Percentiles rank a stretch among this genome's conserved stretches.
Evolutionary conservation across 768 basidiomycete genomes (phyloP).

Genomic region (Galerina marginata): DNA sequence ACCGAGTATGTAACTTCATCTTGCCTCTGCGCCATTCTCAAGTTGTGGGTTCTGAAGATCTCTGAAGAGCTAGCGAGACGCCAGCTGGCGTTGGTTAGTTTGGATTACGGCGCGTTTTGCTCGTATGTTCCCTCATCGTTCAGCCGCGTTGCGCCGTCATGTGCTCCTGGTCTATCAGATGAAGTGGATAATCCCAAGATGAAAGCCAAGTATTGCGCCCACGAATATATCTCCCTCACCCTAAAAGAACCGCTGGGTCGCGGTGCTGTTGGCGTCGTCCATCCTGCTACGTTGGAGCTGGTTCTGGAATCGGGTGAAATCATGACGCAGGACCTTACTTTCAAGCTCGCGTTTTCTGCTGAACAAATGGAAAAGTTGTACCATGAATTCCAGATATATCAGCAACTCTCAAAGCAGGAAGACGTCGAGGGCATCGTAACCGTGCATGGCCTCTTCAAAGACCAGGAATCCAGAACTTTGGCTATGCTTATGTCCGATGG

Average conservation of each 20-base stretch:
- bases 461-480: not conserved
- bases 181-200: not conserved
- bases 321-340: not conserved
- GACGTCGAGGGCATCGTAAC: not conserved
- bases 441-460: not conserved
- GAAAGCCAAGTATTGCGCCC: not conserved
- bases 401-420: not conserved
- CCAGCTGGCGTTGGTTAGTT: not conserved
- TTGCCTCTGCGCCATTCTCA: not conserved
- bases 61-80: not conserved
- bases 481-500: not conserved
- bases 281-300: not conserved
- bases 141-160: not conserved
- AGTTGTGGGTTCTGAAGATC: not conserved
- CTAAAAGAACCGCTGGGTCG: constrained; percentile 4
- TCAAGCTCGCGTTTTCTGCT: constrained; percentile 19
- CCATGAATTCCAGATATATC: not conserved
- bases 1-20: not conserved
- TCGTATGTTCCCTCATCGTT: not conserved
- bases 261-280: constrained; percentile 16
- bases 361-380: constrained; percentile 13
- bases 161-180: not conserved
- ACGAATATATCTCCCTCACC: constrained; percentile 2
- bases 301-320: not conserved
- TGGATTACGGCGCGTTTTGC: not conserved